phyloP scores from a whole-genome alignment of 495 filamentous ascomycete species.

The Penicillium nucicola region DNA sequence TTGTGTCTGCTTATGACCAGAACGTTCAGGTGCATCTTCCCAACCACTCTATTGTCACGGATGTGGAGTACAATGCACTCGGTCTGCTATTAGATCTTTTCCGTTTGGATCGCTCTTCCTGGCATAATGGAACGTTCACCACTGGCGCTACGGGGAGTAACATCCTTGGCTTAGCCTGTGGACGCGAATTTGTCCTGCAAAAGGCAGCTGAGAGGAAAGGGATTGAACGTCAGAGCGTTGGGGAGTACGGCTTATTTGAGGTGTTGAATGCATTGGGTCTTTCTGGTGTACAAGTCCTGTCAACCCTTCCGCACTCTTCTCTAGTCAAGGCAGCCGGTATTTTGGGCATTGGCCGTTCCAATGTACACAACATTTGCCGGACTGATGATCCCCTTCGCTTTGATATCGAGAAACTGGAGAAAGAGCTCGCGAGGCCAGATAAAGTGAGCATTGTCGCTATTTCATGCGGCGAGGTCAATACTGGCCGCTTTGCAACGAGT shows the following conservation, averaged over 20 bases:
- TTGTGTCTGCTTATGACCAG: constrained; percentile 76
- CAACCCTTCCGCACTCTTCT: constrained; percentile 79
- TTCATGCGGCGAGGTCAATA: constrained; percentile 88
- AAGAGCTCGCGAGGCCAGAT: constrained; percentile 45
- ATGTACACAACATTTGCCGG: constrained; percentile 58
- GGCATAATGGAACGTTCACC: constrained; percentile 67
- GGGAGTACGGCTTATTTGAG: constrained; percentile 63
- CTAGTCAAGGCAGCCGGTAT: constrained; percentile 78
- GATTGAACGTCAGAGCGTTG: constrained; percentile 50
- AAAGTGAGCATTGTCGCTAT: constrained; percentile 72
- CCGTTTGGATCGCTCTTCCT: constrained; percentile 48
- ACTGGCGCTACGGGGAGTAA: constrained; percentile 89
- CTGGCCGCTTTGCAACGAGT: constrained; percentile 72
- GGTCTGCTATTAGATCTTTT: constrained; percentile 67
- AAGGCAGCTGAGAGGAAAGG: constrained; percentile 33
- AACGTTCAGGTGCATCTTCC: constrained; percentile 85
- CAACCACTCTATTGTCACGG: constrained; percentile 66
- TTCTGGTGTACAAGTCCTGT: constrained; percentile 68
- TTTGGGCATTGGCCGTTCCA: constrained; percentile 71
- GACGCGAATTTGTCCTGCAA: constrained; percentile 62
- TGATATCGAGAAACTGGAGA: constrained; percentile 59
- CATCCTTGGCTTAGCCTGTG: constrained; percentile 75
- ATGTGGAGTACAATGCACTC: constrained; percentile 70
- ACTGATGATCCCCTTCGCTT: constrained; percentile 58
- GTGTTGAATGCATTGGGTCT: constrained; percentile 63